Percentiles rank a stretch among this genome's conserved stretches.
These are phyloP conservation scores for Secale cereale DNA, from an alignment of 176 grass and related monocot genomes.

Conservation along the genomic window DNA sequence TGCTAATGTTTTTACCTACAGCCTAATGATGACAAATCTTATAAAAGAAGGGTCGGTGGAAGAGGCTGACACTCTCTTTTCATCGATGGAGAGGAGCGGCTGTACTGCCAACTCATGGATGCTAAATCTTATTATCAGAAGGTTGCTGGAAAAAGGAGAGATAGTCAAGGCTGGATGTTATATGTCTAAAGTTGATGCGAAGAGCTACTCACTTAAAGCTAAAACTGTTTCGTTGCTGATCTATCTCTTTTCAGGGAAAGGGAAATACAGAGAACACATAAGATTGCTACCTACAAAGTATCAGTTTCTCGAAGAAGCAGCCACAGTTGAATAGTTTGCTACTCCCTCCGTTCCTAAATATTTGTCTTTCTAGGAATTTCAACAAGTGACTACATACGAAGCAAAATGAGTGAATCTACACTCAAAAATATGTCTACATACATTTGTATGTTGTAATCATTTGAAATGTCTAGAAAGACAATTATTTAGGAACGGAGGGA, in stretches of 20 bases:
- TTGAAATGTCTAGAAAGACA: too few relatives aligned
- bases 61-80: neutral
- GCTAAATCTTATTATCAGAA: neutral
- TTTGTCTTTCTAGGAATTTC: too few relatives aligned
- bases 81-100: neutral
- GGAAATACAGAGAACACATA: neutral
- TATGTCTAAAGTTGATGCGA: neutral
- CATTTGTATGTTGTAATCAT: too few relatives aligned
- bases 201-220: neutral
- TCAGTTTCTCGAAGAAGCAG: neutral
- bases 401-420: too few relatives aligned
- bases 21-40: neutral
- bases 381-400: too few relatives aligned
- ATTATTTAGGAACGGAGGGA: too few relatives aligned
- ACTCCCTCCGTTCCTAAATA: too few relatives aligned
- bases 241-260: neutral
- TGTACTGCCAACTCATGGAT: neutral
- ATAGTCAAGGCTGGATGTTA: neutral
- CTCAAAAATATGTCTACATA: too few relatives aligned
- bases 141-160: neutral
- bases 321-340: neutral
- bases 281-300: neutral
- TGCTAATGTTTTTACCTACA: neutral
- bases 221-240: neutral
- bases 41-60: neutral